Base-by-base conservation (phyloP, 2,329 filamentous ascomycete species). In the Calonectria pauciramosa region DNA sequence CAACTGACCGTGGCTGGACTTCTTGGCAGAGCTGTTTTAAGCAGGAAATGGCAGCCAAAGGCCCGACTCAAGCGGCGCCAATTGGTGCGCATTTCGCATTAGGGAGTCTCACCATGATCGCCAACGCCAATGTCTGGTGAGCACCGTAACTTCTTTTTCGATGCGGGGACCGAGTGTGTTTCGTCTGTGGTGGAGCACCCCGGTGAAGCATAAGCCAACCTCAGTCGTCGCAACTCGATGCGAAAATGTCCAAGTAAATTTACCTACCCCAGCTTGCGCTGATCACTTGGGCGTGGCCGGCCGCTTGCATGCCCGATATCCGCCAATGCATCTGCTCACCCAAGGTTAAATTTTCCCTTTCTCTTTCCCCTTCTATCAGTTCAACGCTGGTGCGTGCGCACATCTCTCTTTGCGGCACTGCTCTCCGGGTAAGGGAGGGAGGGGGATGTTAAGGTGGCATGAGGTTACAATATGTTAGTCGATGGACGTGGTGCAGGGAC, bases 71-170 rank as follows among this genome's bases (percentile, higher is more conserved):
- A 13, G 11, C 32, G 7, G 10, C 8, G 20, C 32, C 54, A 10
- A 59, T 59, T 59, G 54, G 54, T 59, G 54, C 54, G 54, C 54
- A 38, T 59, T 59, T 59, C 54, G 54, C 2, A 38, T 34, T 36
- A 4, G 32, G 20, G 32, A 59, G 30, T 36, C 28, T 56, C 30
- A 20, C 14, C 52, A 56, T 32, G 52, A n/a, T 56, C 16, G 9
- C 52, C 52, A 30, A 54, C 51, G 9, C 51, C 52, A 59, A 59
- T 59, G 54, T 59, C 32, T 23, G 36, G 54, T 59, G 54, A 38
- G 54, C 54, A 23, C 18, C 54, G n/a, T 23, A 59, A 23, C 18
- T 4, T 59, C n/a, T 34, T 34, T 34, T 59, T 16, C 20, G 52
- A n/a, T 23, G 32, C 18, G 54, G 54, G 30, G 54, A 47, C 16